A percentile compares a stretch with the other conserved stretches of the same genome.
Conservation (phyloP, 2,329 filamentous ascomycete species). For the Xylaria sp. region DNA sequence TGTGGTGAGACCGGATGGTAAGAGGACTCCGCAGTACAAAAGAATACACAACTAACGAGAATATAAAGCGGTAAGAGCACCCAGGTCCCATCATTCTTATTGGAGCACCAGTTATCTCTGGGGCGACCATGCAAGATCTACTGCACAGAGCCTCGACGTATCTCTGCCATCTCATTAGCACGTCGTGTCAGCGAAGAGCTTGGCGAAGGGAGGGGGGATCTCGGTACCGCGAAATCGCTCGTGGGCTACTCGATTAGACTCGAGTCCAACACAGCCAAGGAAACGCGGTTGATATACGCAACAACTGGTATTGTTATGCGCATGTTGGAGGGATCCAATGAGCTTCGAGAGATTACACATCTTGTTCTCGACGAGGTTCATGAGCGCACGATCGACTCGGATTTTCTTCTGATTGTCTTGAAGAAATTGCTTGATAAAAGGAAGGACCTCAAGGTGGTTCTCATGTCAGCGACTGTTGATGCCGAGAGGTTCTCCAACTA, state of each 20-base stretch:
- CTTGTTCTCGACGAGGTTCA: conserved; percentile 98
- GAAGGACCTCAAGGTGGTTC: conserved; percentile 86
- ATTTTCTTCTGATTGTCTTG: conserved; percentile 92
- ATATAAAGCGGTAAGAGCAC: conserved; percentile 84
- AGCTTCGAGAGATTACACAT: conserved; percentile 90
- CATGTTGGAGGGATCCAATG: conserved; percentile 91
- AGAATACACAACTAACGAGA: not conserved
- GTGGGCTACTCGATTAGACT: conserved; percentile 95
- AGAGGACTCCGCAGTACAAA: conserved; percentile 30
- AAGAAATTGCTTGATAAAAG: conserved; percentile 81
- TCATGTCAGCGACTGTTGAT: conserved; percentile 98
- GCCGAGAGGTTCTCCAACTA: conserved; percentile 91
- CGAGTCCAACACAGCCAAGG: conserved; percentile 83
- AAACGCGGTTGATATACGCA: conserved; percentile 89
- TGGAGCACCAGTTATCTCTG: conserved; percentile 85
- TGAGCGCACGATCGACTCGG: conserved; percentile 94
- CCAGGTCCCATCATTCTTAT: conserved; percentile 91
- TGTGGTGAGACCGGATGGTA: conserved; percentile 95
- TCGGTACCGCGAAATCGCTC: conserved; percentile 84
- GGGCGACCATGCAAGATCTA: conserved; percentile 90
- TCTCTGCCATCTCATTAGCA: conserved; percentile 94
- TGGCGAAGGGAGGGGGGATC: conserved; percentile 81
- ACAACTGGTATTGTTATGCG: conserved; percentile 95
- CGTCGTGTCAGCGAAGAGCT: conserved; percentile 94
- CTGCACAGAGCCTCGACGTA: conserved; percentile 93